Evolutionary conservation across 495 filamentous ascomycete species (phyloP).

Genomic region (Penicillium diatomitis): DNA sequence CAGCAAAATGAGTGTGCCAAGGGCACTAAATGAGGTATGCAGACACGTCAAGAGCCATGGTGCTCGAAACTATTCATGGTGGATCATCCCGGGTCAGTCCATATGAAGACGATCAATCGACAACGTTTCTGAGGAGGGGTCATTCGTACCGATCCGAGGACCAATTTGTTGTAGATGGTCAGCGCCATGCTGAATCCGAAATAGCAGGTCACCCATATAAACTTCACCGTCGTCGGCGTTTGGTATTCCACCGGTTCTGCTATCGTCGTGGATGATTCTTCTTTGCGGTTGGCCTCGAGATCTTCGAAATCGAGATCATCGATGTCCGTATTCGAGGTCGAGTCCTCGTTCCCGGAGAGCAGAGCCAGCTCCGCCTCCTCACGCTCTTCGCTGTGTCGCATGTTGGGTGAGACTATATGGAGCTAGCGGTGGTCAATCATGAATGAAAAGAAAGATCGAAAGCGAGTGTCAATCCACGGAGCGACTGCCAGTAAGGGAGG

Average conservation of each 20-base stretch:
- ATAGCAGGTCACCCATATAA: slow-evolving; percentile 9
- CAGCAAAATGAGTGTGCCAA: slow-evolving; percentile 8
- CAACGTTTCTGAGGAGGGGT: neutral
- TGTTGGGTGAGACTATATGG: too few species aligned
- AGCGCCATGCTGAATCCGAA: slow-evolving; percentile 12
- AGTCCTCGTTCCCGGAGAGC: slow-evolving; percentile 6
- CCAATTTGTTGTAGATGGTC: slow-evolving; percentile 12
- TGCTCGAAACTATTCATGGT: slow-evolving; percentile 6
- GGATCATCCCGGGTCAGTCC: neutral
- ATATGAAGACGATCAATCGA: neutral
- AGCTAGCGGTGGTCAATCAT: too few species aligned
- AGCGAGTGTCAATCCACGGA: too few species aligned
- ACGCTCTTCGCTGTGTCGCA: neutral
- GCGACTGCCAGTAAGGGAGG: too few species aligned
- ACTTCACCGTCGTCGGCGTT: slow-evolving; percentile 9
- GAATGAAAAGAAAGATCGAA: too few species aligned
- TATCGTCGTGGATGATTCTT: neutral
- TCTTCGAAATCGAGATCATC: slow-evolving; percentile 4
- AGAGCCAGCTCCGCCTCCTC: slow-evolving; percentile 9
- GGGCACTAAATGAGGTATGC: slow-evolving; percentile 6
- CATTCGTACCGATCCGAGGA: slow-evolving; percentile 8
- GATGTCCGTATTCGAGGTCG: neutral
- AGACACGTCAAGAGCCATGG: slow-evolving; percentile 12
- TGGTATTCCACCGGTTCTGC: slow-evolving; percentile 7
- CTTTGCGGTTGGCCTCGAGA: slow-evolving; percentile 8